These are phyloP conservation scores for Sarocladium brachiariae DNA, from an alignment of 2,329 filamentous ascomycete species.

Conservation along the genomic window DNA sequence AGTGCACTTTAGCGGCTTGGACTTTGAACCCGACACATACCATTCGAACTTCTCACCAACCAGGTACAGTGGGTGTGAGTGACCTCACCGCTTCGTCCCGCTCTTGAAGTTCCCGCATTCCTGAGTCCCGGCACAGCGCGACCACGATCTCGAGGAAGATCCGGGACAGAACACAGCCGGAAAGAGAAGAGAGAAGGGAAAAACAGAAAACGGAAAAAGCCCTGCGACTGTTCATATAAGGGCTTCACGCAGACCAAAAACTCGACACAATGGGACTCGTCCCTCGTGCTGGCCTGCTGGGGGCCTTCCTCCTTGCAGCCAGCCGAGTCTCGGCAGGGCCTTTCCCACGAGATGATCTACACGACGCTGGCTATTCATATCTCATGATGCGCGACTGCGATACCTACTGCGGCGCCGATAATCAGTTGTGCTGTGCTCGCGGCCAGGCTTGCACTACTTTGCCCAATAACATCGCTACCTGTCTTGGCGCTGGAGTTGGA, in stretches of 20 bases:
- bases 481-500: slow-evolving; percentile 30
- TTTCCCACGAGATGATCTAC: slow-evolving; percentile 41
- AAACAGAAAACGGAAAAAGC: too few species aligned
- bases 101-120: slow-evolving; percentile 10
- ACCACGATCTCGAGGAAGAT: background rate
- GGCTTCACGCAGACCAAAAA: background rate
- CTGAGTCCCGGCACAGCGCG: background rate
- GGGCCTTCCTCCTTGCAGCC: slow-evolving; percentile 20
- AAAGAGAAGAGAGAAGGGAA: too few species aligned
- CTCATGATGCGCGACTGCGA: slow-evolving; percentile 44
- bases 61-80: slow-evolving; percentile 1
- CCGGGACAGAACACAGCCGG: background rate
- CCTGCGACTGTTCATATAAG: background rate
- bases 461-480: slow-evolving; percentile 41
- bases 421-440: slow-evolving; percentile 47
- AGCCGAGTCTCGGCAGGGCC: slow-evolving; percentile 35
- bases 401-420: slow-evolving; percentile 46
- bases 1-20: slow-evolving; percentile 1
- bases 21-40: background rate
- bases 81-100: slow-evolving; percentile 9
- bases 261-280: slow-evolving; percentile 9
- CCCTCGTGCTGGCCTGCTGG: slow-evolving; percentile 19
- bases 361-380: slow-evolving; percentile 42
- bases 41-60: background rate
- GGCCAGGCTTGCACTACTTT: slow-evolving; percentile 45